Evolutionary conservation across 164 flowering plant species (phyloP).

Genomic region (Euptelea pleiosperma): DNA sequence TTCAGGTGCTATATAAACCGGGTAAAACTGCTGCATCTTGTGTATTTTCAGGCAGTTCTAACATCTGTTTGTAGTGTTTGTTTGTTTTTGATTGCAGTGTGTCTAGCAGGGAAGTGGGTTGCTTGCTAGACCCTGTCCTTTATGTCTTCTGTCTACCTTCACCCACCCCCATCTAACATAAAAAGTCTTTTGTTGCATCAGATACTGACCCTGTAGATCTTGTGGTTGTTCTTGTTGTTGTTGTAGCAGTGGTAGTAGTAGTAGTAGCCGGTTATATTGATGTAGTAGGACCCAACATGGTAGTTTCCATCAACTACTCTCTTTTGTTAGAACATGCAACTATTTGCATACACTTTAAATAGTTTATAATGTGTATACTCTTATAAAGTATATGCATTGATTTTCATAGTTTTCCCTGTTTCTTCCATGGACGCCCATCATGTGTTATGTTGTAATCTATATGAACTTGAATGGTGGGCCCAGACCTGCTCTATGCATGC

Average conservation of each 20-base stretch:
- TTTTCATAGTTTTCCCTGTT: too few relatives aligned
- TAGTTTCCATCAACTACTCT: background rate
- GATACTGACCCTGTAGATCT: slow-evolving; percentile 3
- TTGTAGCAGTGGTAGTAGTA: background rate
- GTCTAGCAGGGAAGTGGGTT: slow-evolving; percentile 10
- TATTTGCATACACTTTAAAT: background rate
- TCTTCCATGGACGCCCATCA: too few relatives aligned
- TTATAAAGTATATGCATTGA: background rate
- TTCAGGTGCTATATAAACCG: background rate
- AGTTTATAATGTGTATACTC: background rate
- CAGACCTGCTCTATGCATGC: too few relatives aligned
- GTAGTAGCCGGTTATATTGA: background rate
- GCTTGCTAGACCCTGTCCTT: slow-evolving; percentile 10
- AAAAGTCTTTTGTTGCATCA: background rate
- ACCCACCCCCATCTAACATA: slow-evolving; percentile 2
- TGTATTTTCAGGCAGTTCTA: slow-evolving; percentile 6
- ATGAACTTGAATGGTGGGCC: too few relatives aligned
- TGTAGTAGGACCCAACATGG: background rate
- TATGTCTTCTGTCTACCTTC: background rate
- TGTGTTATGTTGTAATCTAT: too few relatives aligned
- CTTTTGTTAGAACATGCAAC: background rate
- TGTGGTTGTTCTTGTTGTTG: background rate
- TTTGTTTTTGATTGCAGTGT: slow-evolving; percentile 11
- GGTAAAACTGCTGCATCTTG: slow-evolving; percentile 3
- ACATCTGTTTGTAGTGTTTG: slow-evolving; percentile 1